Base-by-base conservation (phyloP, 208 protist species). In the Wallacemonas sp. region DNA sequence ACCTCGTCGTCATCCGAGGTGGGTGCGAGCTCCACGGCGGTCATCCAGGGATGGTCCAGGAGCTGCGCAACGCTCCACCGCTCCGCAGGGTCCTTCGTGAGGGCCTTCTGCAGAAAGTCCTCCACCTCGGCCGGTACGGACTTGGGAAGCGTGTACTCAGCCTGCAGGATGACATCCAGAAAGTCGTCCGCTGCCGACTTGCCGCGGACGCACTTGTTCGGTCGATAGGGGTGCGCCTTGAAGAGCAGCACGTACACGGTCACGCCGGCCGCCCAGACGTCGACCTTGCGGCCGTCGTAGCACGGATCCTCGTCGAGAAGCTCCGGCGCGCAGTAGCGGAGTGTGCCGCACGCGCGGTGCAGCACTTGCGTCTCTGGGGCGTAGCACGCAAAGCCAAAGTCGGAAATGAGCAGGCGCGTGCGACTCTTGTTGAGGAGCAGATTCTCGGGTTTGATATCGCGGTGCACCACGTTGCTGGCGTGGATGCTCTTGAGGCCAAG, bases 181-280 rank as follows among this genome's bases (percentile, higher is more conserved):
- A 92, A 57, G 22, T 52, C 66, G 29, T 95, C 89, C 2, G 78
- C 55, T 70, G 80, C 72, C 0, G 42, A 50, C n/a, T 67, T 45
- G 14, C 45, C 46, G 3, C 82, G 5, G 2, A 22, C 7, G 86
- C 44, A 42, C 57, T 80, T 57, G 61, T 98, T 99, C 0, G 52
- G 7, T 18, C 20, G 8, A 25, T 59, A 59, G 22, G 98, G 98
- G 32, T 99, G 85, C n/a, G 48, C 46, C 14, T 91, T 85, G 57
- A 95, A 97, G 29, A 99, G 78, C 82, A 97, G 89, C 29, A 95
- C 70, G 69, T 93, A 96, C 7, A 97, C 70, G 8, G 87, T 95
- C 2, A 97, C 88, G 32, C 93, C 93, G 20, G 87, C 76, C 0
- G 89, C 87, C 91, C 93, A 97, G 28, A 96, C 78, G 54, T 97